Evolutionary conservation across 345 rosid species (phyloP), one percentile per base, ranked within the genome.

Genomic region (Moringa oleifera): DNA sequence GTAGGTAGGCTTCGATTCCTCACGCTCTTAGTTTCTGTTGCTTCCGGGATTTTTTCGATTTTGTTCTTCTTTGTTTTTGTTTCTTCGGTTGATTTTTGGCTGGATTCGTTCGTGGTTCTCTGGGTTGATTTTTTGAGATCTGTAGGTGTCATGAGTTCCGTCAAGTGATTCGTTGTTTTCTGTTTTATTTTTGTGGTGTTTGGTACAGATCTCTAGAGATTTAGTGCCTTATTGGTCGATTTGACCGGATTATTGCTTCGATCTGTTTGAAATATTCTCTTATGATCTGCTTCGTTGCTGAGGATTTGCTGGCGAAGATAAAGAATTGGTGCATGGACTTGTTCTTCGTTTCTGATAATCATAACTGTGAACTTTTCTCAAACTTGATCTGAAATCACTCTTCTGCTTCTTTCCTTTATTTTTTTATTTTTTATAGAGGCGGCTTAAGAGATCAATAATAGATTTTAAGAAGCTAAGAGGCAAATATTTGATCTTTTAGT

Each of bases 191-290:
- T 52, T 23, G 62, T 54, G 20, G 51, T 18, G 19, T 58, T 20
- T 64, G 10, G 18, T 20, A 33, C 63, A 24, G 73, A 77, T 84
- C 74, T 63, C 56, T 58, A 31, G 6, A 12, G 66, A 25, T 68
- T n/a, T 63, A 52, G 9, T 24, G 19, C 23, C 45, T 46, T 33
- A 23, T 51, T 33, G 28, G 54, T 18, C 51, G 61, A 62, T 68
- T 54, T 63, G 45, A 23, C 41, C 13, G 22, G 1, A 20, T 25
- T 2, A 25, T 23, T 28, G 37, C 36, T 60, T 47, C 12, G 56
- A 53, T 64, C 55, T 61, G 17, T 57, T 23, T 0, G 41, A 11
- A 7, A 11, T n/a, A 22, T 16, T 37, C 41, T 53, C 11, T 12
- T 13, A 11, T 20, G 41, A 4, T 61, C 54, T 57, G 37, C 55